These are phyloP conservation scores for Bjerkandera adusta DNA, from an alignment of 1,284 basidiomycete species.

Conservation along the genomic window DNA sequence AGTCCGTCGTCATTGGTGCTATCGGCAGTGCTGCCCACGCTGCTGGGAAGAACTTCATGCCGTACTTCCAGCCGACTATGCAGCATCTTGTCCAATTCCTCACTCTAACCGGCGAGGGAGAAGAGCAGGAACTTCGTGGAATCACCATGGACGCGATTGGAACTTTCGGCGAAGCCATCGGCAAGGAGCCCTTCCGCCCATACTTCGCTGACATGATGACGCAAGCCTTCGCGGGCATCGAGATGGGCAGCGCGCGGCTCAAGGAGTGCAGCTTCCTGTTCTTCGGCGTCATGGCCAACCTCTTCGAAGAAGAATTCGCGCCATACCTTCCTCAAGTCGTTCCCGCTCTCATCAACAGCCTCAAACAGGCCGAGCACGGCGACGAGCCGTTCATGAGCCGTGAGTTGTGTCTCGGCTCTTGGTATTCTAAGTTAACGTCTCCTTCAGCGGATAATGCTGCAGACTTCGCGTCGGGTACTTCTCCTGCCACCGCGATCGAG, in stretches of 20 bases:
- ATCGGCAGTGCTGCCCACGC: constrained; percentile 99
- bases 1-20: constrained; percentile 96
- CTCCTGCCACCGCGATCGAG: constrained; percentile 65
- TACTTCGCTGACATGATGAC: constrained; percentile 97
- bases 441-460: constrained; percentile 51
- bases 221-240: constrained; percentile 89
- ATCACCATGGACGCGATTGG: constrained; percentile 99
- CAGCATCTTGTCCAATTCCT: constrained; percentile 86
- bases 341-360: constrained; percentile 83
- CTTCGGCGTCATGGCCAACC: constrained; percentile 96
- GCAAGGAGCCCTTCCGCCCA: constrained; percentile 91
- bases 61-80: constrained; percentile 96
- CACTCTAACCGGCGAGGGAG: constrained; percentile 79
- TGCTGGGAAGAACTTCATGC: constrained; percentile 87
- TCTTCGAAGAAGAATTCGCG: constrained; percentile 94
- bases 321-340: constrained; percentile 86
- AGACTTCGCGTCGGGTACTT: constrained; percentile 71
- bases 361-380: constrained; percentile 83
- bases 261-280: constrained; percentile 98
- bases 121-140: constrained; percentile 93
- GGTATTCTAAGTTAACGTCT: too few relatives aligned
- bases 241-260: constrained; percentile 84
- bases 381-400: constrained; percentile 58
- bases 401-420: too few relatives aligned
- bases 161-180: constrained; percentile 97